Evolutionary conservation across 164 flowering plant genomes (phyloP), one percentile per base, ranked within the genome.

Genomic region (Nymphaea colorata): DNA sequence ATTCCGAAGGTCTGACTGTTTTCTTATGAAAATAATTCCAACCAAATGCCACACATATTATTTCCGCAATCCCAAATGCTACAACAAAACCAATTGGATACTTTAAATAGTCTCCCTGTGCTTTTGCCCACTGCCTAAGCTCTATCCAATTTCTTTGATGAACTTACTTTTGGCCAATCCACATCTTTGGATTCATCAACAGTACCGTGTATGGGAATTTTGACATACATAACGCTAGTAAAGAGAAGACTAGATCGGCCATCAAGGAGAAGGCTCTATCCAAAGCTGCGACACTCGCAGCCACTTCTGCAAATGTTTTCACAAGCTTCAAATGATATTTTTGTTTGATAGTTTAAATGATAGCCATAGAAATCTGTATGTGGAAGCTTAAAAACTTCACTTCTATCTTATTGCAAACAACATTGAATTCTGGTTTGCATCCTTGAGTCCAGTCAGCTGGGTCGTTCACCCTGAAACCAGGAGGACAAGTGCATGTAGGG

Each of bases 361-460:
- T 45, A 78, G 3, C 81, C 83, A 43, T 76, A 79, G 67, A 70
- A 82, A 70, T 80, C 82, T 0, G 73, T 67, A 2, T 74, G 68
- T 0, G 69, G 68, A 64, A 80, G 51, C 71, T 59, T 41, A 44
- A 74, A 44, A 72, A 72, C 59, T 64, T 36, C 0, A 73, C 8
- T 15, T 73, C 42, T 15, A 59, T 53, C 25, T 15, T 16, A 4
- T 67, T n/a, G 15, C 73, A 69, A 16, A 17, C 61, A 4, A 3
- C 8, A 3, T 47, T 60, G 62, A 67, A 72, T 43, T 66, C 69
- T 4, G 72, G 70, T 42, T 42, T 72, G 75, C 75, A 75, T 36
- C 74, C 77, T 25, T 62, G 64, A 57, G 4, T 61, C 77, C 77
- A 75, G 43, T 75, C 69, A 4, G 44, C 18, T 64, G 71, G 66